Base-by-base conservation (phyloP, 441 rosid species). In the Pelargonium citronellum region DNA sequence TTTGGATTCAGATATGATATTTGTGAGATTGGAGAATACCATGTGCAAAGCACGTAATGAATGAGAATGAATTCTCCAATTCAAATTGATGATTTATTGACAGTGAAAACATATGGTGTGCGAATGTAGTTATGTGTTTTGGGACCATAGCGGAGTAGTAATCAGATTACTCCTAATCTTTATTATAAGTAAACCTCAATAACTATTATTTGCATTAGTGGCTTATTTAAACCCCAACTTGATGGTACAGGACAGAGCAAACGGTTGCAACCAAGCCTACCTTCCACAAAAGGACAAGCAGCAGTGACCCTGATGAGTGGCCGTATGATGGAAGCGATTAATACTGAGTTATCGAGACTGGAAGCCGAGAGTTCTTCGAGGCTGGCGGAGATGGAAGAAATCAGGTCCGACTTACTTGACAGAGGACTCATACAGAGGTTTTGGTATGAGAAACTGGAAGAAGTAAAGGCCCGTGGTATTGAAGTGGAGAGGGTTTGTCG, bases 291-390 rank as follows among this genome's bases (percentile, higher is more conserved):
- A 77, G 95, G 92, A 71, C 97, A 91, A 79, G 91, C 85, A 11
- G 90, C 91, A 41, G 96, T 91, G 58, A 88, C 96, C 70, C 85
- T 90, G 79, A 82, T 80, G 9, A 85, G 92, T 75, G 99, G 97
- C 69, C 81, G 87, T 80, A 89, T 90, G 91, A 69, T 66, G 20
- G 85, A 78, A 69, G 91, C 93, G 76, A 73, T 89, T 70, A 43
- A 75, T 68, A 67, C 67, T 19, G 99, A 89, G 79, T 61, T 95
- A 71, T 81, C 76, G 39, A 86, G 86, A 82, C 78, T 85, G 72
- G 92, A 91, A 77, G 82, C 86, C 60, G 95, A 89, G 75, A 83
- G 73, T 58, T 67, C 78, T 68, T 79, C 68, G 13, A 86, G 82
- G 79, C 77, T 77, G 73, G 83, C 82, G 72, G 91, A 82, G 71